phyloP scores from a whole-genome alignment of 352 stramenopile species.

The Detonula confervacea region DNA sequence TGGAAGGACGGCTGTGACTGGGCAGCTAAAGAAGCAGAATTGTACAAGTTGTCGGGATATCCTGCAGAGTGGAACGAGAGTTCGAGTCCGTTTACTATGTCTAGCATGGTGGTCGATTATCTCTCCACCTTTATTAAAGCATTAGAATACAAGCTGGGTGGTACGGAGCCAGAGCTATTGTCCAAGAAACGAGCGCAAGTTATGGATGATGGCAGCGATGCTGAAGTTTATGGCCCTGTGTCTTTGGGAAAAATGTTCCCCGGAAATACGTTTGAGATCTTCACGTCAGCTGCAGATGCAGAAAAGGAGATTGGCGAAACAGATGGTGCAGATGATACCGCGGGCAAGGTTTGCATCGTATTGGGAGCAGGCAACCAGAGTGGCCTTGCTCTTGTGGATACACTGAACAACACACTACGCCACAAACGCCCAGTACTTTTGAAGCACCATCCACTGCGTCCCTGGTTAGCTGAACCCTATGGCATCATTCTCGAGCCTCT shows the following conservation, averaged over 20 bases:
- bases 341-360: constrained; percentile 33
- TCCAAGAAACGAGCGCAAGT: constrained; percentile 11
- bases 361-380: constrained; percentile 66
- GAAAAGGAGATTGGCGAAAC: no score
- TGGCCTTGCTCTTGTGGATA: constrained; percentile 50
- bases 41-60: background rate
- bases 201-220: background rate
- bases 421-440: constrained; percentile 43
- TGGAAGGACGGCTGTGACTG: constrained; percentile 18
- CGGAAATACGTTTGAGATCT: constrained; percentile 34
- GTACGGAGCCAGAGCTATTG: constrained; percentile 8
- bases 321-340: background rate
- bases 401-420: constrained; percentile 48
- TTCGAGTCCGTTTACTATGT: background rate
- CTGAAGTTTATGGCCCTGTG: constrained; percentile 23
- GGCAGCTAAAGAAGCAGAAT: constrained; percentile 10
- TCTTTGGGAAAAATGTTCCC: background rate
- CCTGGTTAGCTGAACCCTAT: constrained; percentile 23
- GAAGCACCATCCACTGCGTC: constrained; percentile 69
- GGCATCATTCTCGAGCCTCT: constrained; percentile 54
- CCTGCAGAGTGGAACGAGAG: background rate
- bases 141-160: constrained; percentile 18
- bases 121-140: constrained; percentile 22
- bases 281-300: background rate
- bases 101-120: constrained; percentile 4